phyloP scores from a whole-genome alignment of 306 rosid species.

The Dicorynia guianensis region DNA sequence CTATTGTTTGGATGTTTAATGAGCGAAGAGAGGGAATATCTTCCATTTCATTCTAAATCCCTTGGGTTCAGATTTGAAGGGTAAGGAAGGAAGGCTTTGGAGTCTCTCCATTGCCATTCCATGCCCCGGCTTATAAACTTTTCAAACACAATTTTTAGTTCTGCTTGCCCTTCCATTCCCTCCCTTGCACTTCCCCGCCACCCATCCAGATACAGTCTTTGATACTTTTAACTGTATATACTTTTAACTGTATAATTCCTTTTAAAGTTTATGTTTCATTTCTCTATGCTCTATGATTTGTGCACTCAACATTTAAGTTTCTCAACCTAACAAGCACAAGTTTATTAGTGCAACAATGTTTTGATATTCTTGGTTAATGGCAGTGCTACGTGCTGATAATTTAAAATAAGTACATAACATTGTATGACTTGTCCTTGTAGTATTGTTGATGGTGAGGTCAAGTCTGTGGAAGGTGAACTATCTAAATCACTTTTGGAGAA shows the following conservation, averaged over 20 bases:
- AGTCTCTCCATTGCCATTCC: too few species aligned
- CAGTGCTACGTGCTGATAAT: constrained; percentile 1
- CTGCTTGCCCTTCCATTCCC: not conserved
- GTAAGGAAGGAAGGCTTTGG: too few species aligned
- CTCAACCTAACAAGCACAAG: constrained; percentile 15
- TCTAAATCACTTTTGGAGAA: constrained; percentile 88
- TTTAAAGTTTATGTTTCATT: constrained; percentile 29
- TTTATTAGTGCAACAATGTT: not conserved
- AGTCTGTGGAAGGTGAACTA: constrained; percentile 79
- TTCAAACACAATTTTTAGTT: too few species aligned
- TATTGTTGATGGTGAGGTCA: constrained; percentile 78
- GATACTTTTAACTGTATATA: constrained; percentile 22
- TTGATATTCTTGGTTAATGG: not conserved
- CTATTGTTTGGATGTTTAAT: too few species aligned
- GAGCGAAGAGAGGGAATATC: too few species aligned
- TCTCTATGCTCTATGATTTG: not conserved
- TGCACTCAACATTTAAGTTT: constrained; percentile 32
- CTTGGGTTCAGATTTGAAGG: too few species aligned
- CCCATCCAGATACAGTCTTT: not conserved
- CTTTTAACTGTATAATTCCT: not conserved
- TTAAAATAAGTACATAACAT: constrained; percentile 29
- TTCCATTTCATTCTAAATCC: too few species aligned
- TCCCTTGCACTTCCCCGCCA: not conserved
- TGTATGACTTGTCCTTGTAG: constrained; percentile 50
- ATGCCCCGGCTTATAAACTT: too few species aligned